phyloP scores from a whole-genome alignment of 495 filamentous ascomycete genomes.

The Penicillium macrosclerotiorum region DNA sequence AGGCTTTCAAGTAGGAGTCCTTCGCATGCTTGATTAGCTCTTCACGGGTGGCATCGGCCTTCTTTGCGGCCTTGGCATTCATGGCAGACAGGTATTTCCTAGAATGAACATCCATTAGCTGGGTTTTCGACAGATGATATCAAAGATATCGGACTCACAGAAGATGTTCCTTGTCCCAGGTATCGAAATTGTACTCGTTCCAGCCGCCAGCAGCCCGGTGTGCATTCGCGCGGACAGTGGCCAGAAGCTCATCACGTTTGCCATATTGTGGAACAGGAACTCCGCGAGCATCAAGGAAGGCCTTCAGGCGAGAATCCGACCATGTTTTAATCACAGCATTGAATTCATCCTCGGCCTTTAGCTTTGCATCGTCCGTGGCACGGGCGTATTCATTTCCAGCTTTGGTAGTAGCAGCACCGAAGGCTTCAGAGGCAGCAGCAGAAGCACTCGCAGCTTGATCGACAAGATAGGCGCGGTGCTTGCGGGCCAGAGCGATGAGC shows the following conservation, averaged over 20 bases:
- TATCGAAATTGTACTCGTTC: conserved; percentile 82
- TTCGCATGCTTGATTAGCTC: conserved; percentile 72
- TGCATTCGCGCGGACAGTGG: conserved; percentile 66
- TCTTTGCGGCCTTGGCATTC: conserved; percentile 65
- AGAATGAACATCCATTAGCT: conserved; percentile 16
- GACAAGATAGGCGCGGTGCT: conserved; percentile 73
- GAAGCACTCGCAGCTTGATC: conserved; percentile 59
- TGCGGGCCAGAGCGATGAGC: conserved; percentile 84
- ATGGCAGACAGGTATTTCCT: conserved; percentile 67
- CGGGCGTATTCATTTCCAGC: conserved; percentile 75
- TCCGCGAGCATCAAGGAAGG: conserved; percentile 54
- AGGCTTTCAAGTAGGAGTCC: conserved; percentile 67
- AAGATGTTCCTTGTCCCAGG: conserved; percentile 74
- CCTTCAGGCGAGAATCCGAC: conserved; percentile 77
- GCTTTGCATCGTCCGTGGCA: conserved; percentile 67
- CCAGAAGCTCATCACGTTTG: conserved; percentile 77
- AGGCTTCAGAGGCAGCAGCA: conserved; percentile 52
- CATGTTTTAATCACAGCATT: conserved; percentile 60
- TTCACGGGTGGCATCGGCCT: conserved; percentile 65
- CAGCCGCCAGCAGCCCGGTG: conserved; percentile 72
- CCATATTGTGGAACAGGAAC: conserved; percentile 70
- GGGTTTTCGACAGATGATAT: neutral
- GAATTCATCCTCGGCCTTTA: conserved; percentile 68
- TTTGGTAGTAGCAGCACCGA: conserved; percentile 78
- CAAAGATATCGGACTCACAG: conserved; percentile 46